These are phyloP conservation scores for Geosmithia flava DNA, from an alignment of 2,329 filamentous ascomycete genomes.

Conservation along the genomic window DNA sequence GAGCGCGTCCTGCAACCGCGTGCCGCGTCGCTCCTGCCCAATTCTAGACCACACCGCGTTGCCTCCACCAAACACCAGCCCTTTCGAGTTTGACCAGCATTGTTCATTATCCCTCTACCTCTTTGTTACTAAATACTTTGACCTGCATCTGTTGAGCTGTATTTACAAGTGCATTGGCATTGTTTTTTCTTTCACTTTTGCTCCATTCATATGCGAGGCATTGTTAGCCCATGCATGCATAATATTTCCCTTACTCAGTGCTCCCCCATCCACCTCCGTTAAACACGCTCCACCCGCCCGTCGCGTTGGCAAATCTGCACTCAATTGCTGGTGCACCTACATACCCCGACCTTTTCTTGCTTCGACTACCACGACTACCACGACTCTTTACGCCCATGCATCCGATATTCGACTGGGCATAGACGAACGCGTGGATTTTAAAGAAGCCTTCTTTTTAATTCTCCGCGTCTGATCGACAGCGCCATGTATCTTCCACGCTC, in stretches of 20 bases:
- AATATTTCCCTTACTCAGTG: background rate
- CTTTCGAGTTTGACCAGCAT: background rate
- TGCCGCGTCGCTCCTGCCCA: background rate
- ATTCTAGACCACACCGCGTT: background rate
- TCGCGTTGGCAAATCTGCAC: background rate
- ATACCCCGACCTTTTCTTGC: background rate
- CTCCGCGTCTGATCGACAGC: slow-evolving; percentile 5
- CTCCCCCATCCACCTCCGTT: background rate
- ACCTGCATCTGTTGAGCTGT: background rate
- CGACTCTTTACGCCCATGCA: background rate
- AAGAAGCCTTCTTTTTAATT: background rate
- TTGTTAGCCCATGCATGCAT: background rate
- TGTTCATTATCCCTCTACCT: background rate
- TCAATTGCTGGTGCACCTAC: background rate
- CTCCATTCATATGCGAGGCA: too few relatives aligned
- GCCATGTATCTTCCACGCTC: slow-evolving; percentile 88
- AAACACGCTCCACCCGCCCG: background rate
- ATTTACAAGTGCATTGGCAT: background rate
- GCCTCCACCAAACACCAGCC: background rate
- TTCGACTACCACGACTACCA: background rate
- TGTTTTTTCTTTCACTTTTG: too few relatives aligned
- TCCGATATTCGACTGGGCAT: background rate
- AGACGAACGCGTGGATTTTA: background rate
- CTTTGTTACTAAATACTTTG: background rate
- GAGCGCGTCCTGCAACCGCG: background rate